Conservation (phyloP, 805 yeast species). For the Hanseniaspora taiwanica region DNA sequence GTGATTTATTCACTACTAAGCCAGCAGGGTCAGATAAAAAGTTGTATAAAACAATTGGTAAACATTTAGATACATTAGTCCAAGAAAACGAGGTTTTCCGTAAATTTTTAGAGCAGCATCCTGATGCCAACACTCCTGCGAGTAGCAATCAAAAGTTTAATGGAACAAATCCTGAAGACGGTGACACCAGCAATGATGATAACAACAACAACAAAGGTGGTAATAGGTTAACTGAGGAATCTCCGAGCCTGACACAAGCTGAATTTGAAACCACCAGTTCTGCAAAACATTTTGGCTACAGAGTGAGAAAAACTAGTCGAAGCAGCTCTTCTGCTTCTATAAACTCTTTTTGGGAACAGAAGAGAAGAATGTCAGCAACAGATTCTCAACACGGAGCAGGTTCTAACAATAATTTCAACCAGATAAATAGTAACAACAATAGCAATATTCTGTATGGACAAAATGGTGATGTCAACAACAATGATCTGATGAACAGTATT, state of each 20-base stretch:
- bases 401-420: not conserved
- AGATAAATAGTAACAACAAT: not conserved
- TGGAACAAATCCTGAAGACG: constrained; percentile 8
- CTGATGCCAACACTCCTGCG: not conserved
- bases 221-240: too few relatives aligned
- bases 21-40: constrained; percentile 85
- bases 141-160: constrained; percentile 4
- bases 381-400: constrained; percentile 17
- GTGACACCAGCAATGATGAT: too few relatives aligned
- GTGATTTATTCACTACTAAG: constrained; percentile 89
- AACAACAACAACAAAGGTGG: too few relatives aligned
- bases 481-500: too few relatives aligned
- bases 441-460: too few relatives aligned
- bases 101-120: constrained; percentile 18
- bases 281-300: constrained; percentile 3
- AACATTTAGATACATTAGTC: constrained; percentile 47
- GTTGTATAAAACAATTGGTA: constrained; percentile 75
- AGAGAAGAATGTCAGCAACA: constrained; percentile 27
- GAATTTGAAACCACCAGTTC: constrained; percentile 4
- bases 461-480: too few relatives aligned
- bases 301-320: constrained; percentile 4
- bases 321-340: constrained; percentile 9
- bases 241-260: not conserved
- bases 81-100: constrained; percentile 26
- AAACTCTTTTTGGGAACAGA: constrained; percentile 28